These are phyloP conservation scores for Lachnellula arida DNA, from an alignment of 2,329 filamentous ascomycete species.

Conservation along the genomic window DNA sequence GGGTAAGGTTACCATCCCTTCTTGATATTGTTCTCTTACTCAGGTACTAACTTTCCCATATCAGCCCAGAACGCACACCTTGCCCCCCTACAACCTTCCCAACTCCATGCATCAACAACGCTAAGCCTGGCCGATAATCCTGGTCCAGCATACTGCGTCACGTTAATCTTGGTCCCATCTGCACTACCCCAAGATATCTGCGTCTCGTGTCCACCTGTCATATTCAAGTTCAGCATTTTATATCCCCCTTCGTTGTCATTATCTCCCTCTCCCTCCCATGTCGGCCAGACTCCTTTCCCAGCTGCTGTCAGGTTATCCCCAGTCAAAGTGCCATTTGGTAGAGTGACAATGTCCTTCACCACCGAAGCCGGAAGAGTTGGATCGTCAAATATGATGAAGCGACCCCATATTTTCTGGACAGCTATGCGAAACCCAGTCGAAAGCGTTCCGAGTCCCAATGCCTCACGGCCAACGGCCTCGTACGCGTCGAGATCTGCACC, in stretches of 20 bases:
- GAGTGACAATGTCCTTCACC: constrained; percentile 3
- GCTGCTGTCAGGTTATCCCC: neutral
- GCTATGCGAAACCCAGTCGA: constrained; percentile 5
- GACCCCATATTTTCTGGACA: constrained; percentile 10
- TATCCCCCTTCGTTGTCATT: neutral
- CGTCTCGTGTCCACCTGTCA: constrained; percentile 7
- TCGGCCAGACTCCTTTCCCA: neutral
- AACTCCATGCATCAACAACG: constrained; percentile 9
- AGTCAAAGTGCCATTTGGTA: constrained; percentile 4
- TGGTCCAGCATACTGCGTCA: constrained; percentile 2
- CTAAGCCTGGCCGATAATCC: constrained; percentile 6
- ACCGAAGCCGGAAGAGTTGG: neutral
- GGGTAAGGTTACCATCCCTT: too few species aligned
- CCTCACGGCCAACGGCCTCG: constrained; percentile 10
- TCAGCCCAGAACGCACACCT: constrained; percentile 17
- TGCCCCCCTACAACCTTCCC: constrained; percentile 9
- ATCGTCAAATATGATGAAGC: neutral
- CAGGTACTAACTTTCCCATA: constrained; percentile 11
- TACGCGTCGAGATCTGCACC: constrained; percentile 33
- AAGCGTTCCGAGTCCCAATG: constrained; percentile 6
- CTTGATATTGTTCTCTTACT: neutral
- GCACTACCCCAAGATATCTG: neutral
- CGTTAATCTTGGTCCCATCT: neutral
- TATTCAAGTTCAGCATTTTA: constrained; percentile 11
- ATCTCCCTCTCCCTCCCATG: neutral